A percentile compares a stretch with the other conserved stretches of the same genome.
These are phyloP conservation scores for Alternaria sp. DNA, from an alignment of 2,329 filamentous ascomycete species.

Conservation along the genomic window DNA sequence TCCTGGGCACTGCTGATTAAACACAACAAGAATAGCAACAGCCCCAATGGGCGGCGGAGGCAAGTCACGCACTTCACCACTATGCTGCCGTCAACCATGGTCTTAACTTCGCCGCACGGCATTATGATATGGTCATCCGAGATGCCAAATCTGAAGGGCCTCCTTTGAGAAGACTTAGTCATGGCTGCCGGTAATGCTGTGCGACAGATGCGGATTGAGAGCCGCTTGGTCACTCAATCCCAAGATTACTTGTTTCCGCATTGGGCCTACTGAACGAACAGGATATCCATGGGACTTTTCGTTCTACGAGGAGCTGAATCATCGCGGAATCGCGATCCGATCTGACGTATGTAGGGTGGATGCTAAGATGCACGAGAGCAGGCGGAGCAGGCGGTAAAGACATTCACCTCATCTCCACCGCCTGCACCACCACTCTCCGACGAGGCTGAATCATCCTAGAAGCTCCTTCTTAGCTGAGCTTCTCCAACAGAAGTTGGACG, in stretches of 20 bases:
- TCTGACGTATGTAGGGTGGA: constrained; percentile 15
- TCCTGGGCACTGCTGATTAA: constrained; percentile 37
- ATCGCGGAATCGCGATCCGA: constrained; percentile 16
- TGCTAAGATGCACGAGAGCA: constrained; percentile 7
- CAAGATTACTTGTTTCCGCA: constrained; percentile 23
- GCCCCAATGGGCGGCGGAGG: constrained; percentile 12
- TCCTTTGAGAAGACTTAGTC: constrained; percentile 3
- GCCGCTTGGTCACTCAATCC: constrained; percentile 2
- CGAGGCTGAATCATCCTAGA: not conserved
- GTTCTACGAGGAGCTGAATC: constrained; percentile 19
- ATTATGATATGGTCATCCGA: constrained; percentile 17
- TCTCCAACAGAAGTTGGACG: too few species aligned
- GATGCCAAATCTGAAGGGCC: not conserved
- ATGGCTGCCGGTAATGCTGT: not conserved
- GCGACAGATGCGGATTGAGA: constrained; percentile 5
- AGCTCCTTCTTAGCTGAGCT: not conserved
- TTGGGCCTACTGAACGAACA: constrained; percentile 13
- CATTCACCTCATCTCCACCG: not conserved
- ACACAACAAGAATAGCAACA: constrained; percentile 34
- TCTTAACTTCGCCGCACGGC: constrained; percentile 24
- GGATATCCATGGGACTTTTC: not conserved
- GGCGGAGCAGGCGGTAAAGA: not conserved
- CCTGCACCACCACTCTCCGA: not conserved
- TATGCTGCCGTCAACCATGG: constrained; percentile 24
- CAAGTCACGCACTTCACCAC: constrained; percentile 20